Base-by-base conservation (phyloP, 2,329 filamentous ascomycete genomes). In the Trichoderma breve region DNA sequence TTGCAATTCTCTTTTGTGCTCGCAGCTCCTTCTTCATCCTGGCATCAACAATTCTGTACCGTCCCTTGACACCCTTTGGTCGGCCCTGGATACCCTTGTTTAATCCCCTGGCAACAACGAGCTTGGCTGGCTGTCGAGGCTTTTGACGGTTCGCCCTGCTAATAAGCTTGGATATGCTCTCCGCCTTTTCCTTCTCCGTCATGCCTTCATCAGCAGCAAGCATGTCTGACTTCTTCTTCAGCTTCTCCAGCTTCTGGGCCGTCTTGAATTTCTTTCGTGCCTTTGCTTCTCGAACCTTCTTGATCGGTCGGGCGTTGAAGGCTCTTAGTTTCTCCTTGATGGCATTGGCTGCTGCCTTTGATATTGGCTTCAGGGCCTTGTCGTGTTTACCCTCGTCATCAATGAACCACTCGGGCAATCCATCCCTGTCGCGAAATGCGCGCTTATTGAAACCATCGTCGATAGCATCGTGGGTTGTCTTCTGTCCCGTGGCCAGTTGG, bases 231-330 rank as follows among this genome's bases (percentile, higher is more conserved):
- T 99, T 99, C 90, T 97, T 97, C 85, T 94, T 93, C 74, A 99
- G 85, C 85, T 97, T 98, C 87, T 99, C 96, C 34, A 99, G 84
- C 72, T 89, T 88, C 82, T 97, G 93, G 0, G 94, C 95, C 9
- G 95, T 91, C 88, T 97, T 97, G 83, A 97, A 92, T 85, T 98
- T 98, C 90, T 99, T 99, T 73, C 96, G 89, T 43, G 95, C 95
- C 83, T 97, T 95, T 28, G 96, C 96, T 83, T 99, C 96, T 76
- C 93, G 92, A 36, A 99, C 96, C 86, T 99, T 99, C 88, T 99
- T 99, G 89, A 98, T 98, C 1, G 96, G 96, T 36, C 96, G 90
- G 8, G 95, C 96, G 80, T 99, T 98, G 77, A 97, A 89, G 0
- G 96, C 95, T 36, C 95, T 92, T 79, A 93, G 81, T 84, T 99